Evolutionary conservation across 2,329 filamentous ascomycete genomes (phyloP).

Genomic region (Fusarium verrucosum): DNA sequence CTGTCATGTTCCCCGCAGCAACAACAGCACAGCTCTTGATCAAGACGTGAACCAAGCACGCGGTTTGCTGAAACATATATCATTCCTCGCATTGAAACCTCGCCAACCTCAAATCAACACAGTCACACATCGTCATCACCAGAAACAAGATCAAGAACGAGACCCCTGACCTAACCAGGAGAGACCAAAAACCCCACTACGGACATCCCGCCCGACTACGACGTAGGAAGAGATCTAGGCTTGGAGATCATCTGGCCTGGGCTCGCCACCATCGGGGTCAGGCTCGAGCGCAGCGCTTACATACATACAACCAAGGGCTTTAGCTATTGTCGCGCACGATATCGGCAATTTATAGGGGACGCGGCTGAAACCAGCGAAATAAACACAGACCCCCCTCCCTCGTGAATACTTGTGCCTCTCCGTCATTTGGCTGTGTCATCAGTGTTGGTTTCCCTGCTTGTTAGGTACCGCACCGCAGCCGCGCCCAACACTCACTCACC

Average conservation of each 20-base stretch:
- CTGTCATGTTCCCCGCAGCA: conserved; percentile 31
- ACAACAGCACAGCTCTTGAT: neutral
- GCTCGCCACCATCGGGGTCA: conserved; percentile 8
- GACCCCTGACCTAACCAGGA: conserved; percentile 33
- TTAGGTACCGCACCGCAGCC: conserved; percentile 34
- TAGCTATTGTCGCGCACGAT: conserved; percentile 13
- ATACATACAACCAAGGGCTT: conserved; percentile 5
- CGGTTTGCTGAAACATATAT: conserved; percentile 28
- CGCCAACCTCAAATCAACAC: neutral
- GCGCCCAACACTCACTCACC: conserved; percentile 22
- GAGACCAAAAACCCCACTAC: conserved; percentile 31
- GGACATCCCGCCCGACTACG: conserved; percentile 35
- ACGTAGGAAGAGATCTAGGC: conserved; percentile 19
- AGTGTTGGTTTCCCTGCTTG: conserved; percentile 21
- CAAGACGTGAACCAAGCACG: conserved; percentile 20
- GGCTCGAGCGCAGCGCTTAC: conserved; percentile 6
- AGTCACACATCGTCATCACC: conserved; percentile 5
- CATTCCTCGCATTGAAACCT: conserved; percentile 23
- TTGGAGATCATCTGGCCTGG: conserved; percentile 31
- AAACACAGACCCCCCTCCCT: conserved; percentile 30
- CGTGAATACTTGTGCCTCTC: conserved; percentile 23
- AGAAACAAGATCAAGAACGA: conserved; percentile 1
- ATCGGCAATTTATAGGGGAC: conserved; percentile 20
- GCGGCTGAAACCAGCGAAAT: conserved; percentile 33
- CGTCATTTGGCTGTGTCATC: conserved; percentile 17